Percentiles rank a stretch among this genome's conserved stretches.
These are phyloP conservation scores for Lachnellula occidentalis DNA, from an alignment of 2,329 filamentous ascomycete species.

Conservation along the genomic window DNA sequence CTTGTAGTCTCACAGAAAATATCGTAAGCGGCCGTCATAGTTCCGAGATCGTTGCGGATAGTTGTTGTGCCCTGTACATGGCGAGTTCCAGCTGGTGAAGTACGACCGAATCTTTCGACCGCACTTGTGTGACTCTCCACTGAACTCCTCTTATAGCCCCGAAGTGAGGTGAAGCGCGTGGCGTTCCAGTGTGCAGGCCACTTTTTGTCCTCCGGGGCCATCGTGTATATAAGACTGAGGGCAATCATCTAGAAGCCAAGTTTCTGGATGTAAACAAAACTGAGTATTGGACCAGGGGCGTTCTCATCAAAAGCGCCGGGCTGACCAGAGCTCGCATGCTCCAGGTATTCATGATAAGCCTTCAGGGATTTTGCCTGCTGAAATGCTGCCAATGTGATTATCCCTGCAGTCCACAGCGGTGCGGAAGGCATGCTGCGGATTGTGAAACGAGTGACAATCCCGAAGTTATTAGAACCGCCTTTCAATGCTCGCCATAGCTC, in stretches of 20 bases:
- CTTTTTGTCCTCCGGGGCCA: constrained; percentile 2
- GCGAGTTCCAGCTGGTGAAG: not conserved
- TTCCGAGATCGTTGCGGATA: constrained; percentile 5
- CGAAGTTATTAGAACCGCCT: constrained; percentile 14
- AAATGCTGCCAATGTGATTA: constrained; percentile 1
- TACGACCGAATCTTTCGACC: not conserved
- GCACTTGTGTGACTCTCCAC: constrained; percentile 4
- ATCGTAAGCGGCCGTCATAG: constrained; percentile 9
- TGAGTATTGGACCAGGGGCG: constrained; percentile 2
- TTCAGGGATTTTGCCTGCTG: not conserved
- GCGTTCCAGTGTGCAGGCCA: constrained; percentile 2
- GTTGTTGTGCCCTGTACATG: constrained; percentile 9
- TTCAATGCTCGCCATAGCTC: constrained; percentile 13
- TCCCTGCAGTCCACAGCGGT: constrained; percentile 2
- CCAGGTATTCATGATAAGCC: constrained; percentile 2
- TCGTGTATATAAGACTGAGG: not conserved
- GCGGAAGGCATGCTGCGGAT: constrained; percentile 10
- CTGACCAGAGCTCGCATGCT: constrained; percentile 7
- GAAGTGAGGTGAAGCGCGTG: not conserved
- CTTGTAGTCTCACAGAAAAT: constrained; percentile 8
- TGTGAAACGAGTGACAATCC: constrained; percentile 12
- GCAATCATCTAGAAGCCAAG: constrained; percentile 3
- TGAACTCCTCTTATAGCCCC: constrained; percentile 1
- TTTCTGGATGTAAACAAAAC: constrained; percentile 7
- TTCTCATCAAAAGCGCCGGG: constrained; percentile 8